Conservation (phyloP, 75 land plant genomes). For the Larix kaempferi region DNA sequence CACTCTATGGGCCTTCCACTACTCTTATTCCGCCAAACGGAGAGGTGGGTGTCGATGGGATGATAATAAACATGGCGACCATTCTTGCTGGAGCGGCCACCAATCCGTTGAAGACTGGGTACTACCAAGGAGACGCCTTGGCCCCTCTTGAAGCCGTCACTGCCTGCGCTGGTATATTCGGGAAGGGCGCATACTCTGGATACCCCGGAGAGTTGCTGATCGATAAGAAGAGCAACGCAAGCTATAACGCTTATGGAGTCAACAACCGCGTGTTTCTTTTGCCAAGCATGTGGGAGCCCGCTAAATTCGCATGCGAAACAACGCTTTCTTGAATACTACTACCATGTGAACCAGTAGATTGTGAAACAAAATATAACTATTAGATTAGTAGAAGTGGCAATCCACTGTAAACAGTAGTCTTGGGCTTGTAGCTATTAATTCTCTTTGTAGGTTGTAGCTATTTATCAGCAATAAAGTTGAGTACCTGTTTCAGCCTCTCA, state of each 20-base stretch:
- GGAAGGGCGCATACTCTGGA: conserved; percentile 28
- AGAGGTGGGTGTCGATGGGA: conserved; percentile 42
- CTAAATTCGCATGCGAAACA: not conserved
- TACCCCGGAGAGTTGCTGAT: conserved; percentile 22
- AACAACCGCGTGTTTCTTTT: conserved; percentile 24
- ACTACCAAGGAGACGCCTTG: conserved; percentile 25
- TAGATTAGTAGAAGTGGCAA: too few relatives aligned
- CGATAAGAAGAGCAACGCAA: conserved; percentile 11
- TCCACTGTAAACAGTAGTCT: too few relatives aligned
- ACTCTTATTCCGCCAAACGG: conserved; percentile 27
- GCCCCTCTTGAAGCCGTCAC: conserved; percentile 30
- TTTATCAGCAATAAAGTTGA: too few relatives aligned
- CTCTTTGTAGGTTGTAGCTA: too few relatives aligned
- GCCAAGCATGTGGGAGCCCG: conserved; percentile 35
- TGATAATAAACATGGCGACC: conserved; percentile 38
- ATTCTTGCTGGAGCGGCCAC: conserved; percentile 26
- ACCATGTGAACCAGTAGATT: too few relatives aligned
- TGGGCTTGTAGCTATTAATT: too few relatives aligned
- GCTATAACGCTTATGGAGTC: conserved; percentile 28
- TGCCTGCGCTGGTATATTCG: conserved; percentile 34
- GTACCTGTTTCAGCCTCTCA: too few relatives aligned
- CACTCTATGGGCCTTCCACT: conserved; percentile 17
- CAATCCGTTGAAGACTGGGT: conserved; percentile 19
- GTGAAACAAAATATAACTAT: too few relatives aligned
- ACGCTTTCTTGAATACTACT: not conserved